Evolutionary conservation across 306 rosid genomes (phyloP), one percentile per base, ranked within the genome.

Genomic region (Castanea mollissima): DNA sequence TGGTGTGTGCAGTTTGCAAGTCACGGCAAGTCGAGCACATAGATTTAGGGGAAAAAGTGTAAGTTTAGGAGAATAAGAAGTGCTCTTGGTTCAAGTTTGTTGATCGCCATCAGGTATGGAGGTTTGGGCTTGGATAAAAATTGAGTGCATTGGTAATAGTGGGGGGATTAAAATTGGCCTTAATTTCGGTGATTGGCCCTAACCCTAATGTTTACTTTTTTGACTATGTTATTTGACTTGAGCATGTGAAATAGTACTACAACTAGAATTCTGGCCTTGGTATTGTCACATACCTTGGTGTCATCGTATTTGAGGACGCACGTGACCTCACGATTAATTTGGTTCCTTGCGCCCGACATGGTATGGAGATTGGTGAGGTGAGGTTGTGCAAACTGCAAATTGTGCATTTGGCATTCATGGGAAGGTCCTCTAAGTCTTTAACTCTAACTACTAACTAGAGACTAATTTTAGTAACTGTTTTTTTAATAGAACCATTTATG

Each of bases 1-100:
- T 29, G 71, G 71, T 20, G 58, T 41, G 18, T 49, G 27, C 76
- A 65, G 16, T 77, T 74, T 80, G 82, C 85, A 73, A 79, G 84
- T 84, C 85, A 84, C 83, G 74, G 84, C 87, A 79, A 54, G 25
- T 69, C 38, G 77, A 60, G 86, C 87, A 74, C 86, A 54, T 59
- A 77, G 71, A 71, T 84, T 76, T 73, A 76, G 80, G 25, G 64
- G 0, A 54, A 38, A 32, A 76, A 62, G 78, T 57, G 72, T 64
- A 71, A 64, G 69, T 41, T 78, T 2, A 11, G 4, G 13, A 44
- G 83, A 67, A 67, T 79, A 59, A 71, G 58, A 51, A 72, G 80
- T 73, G 76, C 71, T 52, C 80, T 32, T 7, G 57, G 5, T 84
- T 5, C 20, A 69, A 64, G 74, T 52, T 58, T 71, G 34, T 74